These are phyloP conservation scores for Saitozyma podzolica DNA, from an alignment of 768 basidiomycete species.

Conservation along the genomic window DNA sequence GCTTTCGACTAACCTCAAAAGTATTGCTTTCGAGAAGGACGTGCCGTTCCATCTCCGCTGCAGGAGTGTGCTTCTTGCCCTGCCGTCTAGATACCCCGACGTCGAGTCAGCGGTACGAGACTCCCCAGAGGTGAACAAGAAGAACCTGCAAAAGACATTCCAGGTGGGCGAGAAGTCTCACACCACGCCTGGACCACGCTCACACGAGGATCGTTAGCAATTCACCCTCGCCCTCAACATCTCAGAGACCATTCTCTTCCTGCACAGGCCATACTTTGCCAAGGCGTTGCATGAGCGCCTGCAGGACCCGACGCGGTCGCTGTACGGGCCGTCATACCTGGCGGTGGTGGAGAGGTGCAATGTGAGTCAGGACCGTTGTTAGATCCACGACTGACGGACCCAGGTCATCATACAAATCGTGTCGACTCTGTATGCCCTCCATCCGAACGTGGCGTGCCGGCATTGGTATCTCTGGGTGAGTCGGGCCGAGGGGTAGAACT, in stretches of 20 bases:
- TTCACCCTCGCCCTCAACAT: constrained; percentile 26
- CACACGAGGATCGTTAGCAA: constrained; percentile 6
- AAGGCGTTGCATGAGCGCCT: constrained; percentile 24
- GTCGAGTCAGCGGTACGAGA: constrained; percentile 8
- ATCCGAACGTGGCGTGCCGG: constrained; percentile 17
- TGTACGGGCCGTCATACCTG: constrained; percentile 20
- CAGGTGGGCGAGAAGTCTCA: too few species aligned
- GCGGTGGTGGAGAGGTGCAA: constrained; percentile 30
- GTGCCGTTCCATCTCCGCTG: constrained; percentile 26
- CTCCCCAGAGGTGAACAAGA: constrained; percentile 8
- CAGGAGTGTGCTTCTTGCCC: constrained; percentile 14
- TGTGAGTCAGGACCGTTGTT: constrained; percentile 10
- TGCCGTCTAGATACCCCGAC: constrained; percentile 26
- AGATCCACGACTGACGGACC: not conserved
- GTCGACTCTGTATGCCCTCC: constrained; percentile 12
- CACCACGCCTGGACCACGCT: too few species aligned
- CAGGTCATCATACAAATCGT: constrained; percentile 32
- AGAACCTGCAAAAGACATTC: constrained; percentile 16
- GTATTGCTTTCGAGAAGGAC: constrained; percentile 7
- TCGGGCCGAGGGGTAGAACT: not conserved
- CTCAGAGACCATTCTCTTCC: constrained; percentile 25
- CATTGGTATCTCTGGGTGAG: constrained; percentile 35
- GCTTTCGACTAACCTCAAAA: not conserved
- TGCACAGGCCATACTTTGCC: constrained; percentile 31
- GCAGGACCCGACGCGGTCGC: constrained; percentile 18